These are phyloP conservation scores for Periglandula ipomoeae DNA, from an alignment of 2,329 filamentous ascomycete species.

Conservation along the genomic window DNA sequence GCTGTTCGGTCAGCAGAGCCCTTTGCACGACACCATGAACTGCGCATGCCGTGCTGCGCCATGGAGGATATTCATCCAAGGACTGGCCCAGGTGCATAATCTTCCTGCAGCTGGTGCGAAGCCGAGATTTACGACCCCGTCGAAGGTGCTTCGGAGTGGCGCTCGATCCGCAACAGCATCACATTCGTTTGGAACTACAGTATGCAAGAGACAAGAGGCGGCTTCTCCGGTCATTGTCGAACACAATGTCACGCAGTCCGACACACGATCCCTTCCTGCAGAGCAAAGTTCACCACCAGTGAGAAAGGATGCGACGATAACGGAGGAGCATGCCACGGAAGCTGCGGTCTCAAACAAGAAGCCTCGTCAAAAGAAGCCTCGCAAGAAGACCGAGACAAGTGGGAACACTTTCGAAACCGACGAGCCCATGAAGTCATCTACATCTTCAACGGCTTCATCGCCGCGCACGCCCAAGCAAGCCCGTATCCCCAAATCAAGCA, in stretches of 20 bases:
- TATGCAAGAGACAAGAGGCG: neutral
- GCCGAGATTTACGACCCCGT: neutral
- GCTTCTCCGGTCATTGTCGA: neutral
- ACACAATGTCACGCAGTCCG: neutral
- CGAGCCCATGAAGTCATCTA: neutral
- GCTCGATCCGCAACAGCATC: neutral
- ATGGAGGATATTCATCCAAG: conserved; percentile 38
- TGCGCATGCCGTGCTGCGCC: conserved; percentile 38
- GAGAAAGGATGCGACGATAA: no score
- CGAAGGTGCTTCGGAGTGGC: neutral
- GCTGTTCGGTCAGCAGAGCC: neutral
- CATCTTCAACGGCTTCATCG: neutral
- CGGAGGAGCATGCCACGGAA: no score
- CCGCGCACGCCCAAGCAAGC: neutral
- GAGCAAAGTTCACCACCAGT: no score
- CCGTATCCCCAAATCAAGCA: neutral
- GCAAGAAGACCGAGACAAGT: neutral
- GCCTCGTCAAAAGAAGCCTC: neutral
- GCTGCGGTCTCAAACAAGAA: neutral
- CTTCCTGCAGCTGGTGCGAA: conserved; percentile 13
- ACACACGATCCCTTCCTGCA: no score
- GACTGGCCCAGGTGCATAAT: conserved; percentile 31
- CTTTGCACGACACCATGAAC: conserved; percentile 25
- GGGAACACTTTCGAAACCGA: neutral
- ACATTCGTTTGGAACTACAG: neutral